Base-by-base conservation (phyloP, 1,284 basidiomycete genomes). In the Cerrena zonata region DNA sequence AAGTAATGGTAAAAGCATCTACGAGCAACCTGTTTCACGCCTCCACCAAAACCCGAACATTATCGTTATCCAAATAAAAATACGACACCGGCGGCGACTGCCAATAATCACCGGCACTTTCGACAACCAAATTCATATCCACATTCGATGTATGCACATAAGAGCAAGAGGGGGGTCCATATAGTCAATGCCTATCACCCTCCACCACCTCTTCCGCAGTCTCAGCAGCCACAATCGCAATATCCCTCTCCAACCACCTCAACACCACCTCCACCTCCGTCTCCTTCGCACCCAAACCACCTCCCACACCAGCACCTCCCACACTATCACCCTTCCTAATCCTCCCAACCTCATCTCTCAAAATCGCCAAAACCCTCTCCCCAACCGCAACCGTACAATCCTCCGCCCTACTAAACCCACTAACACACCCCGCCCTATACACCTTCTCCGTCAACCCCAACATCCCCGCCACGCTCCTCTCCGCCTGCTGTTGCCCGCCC, bases 361-460 rank as follows among this genome's bases (percentile, higher is more conserved):
- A 65, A 37, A 71, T 68, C 41, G 81, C 74, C 23, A 81, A 65
- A 37, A 86, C 71, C 26, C 75, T 75, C 58, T 75, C 72, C 1
- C 76, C 82, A 26, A 89, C 78, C 11, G 76, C 67, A 18, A 67
- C 66, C 42, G 80, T 80, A 55, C 79, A 86, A 58, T 88, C 84
- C 55, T 89, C 88, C 37, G 86, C 88, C 46, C 86, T 72, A 12
- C 82, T 80, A 61, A 89, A 89, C 18, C 87, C 87, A 36, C 78
- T 69, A 39, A 90, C 67, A 64, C 82, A 89, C 36, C 77, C 77
- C 54, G 71, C 75, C 47, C 84, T 72, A 60, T 89, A 90, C 56
- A 78, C 78, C 3, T 69, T 74, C 58, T 84, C 85, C 0, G 74
- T 60, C 15, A 88, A 61, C 13, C 77, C 77, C 18, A 88, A 65